Base-by-base conservation (phyloP, 371 early-diverging fungal genomes). In the Mucor plumbeus region DNA sequence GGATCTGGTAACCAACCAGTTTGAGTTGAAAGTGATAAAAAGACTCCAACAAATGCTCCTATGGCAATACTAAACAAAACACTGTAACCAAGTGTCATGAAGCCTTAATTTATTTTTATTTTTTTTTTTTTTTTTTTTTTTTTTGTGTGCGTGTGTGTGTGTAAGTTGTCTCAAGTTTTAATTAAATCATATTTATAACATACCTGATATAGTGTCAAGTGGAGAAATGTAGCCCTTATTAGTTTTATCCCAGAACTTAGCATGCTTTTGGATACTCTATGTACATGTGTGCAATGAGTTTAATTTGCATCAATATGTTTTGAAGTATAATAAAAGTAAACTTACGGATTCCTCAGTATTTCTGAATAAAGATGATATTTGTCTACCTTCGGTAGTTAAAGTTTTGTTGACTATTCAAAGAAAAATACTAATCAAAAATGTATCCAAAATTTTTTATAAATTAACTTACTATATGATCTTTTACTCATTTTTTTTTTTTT, bases 211-310 rank as follows among this genome's bases (percentile, higher is more conserved):
- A 7, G 70, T 61, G 56, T 74, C 74, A 17, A 70, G 41, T 50
- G 74, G 74, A 1, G 74, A 67, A 39, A 74, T 67, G 31, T 74
- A 74, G 5, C 74, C 74, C 58, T 74, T 74, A 15, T 70, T 61
- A 33, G 48, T 60, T 11, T 61, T 69, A 33, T 74, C 74, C 74
- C 74, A 74, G 44, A 67, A 74, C 11, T 59, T 50, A 17, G 62
- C 54, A 33, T 70, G 74, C n/a, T 67, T 74, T 61, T 74, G 64
- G 13, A 74, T 53, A n/a, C 67, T 63, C 74, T 74, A 10, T 53
- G 3, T 43, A 14, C 7, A 4, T 53, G 3, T 43, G 31, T 13
- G 53, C 13, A 0, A 21, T 53, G 53, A 15, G 36, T 36, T 17
- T 1, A 44, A 1, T 15, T 44, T 2, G n/a, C 0, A 44, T n/a